Evolutionary conservation across 176 grass and related monocot species (phyloP), one percentile per base, ranked within the genome.

Genomic region (Paspalum vaginatum): DNA sequence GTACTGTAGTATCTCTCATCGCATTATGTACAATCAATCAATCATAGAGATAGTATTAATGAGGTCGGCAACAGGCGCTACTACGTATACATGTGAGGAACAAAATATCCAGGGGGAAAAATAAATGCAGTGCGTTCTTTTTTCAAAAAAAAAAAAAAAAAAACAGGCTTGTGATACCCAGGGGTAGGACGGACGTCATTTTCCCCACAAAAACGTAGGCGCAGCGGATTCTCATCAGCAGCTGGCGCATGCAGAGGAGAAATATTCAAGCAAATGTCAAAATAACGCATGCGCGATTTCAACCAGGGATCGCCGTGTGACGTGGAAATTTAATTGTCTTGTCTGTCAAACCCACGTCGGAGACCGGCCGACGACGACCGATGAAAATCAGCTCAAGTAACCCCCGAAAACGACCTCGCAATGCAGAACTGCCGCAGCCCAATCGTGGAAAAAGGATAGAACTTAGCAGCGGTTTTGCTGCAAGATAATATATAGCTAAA

Each of bases 221-320:
- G 53, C 18, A 48, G 2, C 9, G 26, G 27, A 51, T 16, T 48
- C 22, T 60, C 8, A 37, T n/a, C 50, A 24, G 55, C 14, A 39
- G 43, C 39, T 49, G 65, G 50, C 18, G 57, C 65, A 41, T 44
- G n/a, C 49, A 42, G 42, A 5, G 15, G 18, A 68, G 58, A 65
- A 79, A 76, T n/a, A 15, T 47, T 63, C 46, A 75, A 56, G 53
- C 10, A 56, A 70, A 45, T 63, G 77, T 81, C 87, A 76, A 76
- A 85, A 77, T 85, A 77, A 37, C n/a, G 62, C 38, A 68, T n/a
- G 37, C 49, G 32, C 58, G 72, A 7, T 53, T 81, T 78, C 57
- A 77, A 65, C 77, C 44, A 22, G 42, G 12, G n/a, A 8, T 77
- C 77, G 39, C 53, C 8, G 82, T 41, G 40, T 71, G 56, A 71